A percentile compares a stretch with the other conserved stretches of the same genome.
phyloP scores from a whole-genome alignment of 2,329 filamentous ascomycete genomes.

The Fusarium liriodendri region DNA sequence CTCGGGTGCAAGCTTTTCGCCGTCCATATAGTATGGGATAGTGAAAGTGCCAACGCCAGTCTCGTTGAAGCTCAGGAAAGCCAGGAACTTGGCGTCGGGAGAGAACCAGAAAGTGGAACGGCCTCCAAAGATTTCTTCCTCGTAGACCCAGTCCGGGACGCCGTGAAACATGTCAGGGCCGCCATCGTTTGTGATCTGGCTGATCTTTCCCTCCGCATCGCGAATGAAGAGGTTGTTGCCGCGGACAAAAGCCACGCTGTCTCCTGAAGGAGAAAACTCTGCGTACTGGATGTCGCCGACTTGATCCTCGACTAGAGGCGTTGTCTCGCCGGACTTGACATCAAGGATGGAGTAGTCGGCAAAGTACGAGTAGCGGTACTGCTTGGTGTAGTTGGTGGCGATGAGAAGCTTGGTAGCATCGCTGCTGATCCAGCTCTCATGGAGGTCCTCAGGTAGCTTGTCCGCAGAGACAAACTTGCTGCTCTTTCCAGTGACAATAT shows the following conservation, averaged over 20 bases:
- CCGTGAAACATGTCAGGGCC: conserved; percentile 72
- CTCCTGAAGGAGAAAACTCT: conserved; percentile 66
- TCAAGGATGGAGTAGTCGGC: conserved; percentile 75
- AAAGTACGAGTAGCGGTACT: conserved; percentile 76
- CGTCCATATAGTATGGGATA: conserved; percentile 74
- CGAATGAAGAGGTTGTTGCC: conserved; percentile 72
- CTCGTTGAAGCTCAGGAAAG: conserved; percentile 90
- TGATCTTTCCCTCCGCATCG: conserved; percentile 58
- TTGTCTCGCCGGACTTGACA: conserved; percentile 64
- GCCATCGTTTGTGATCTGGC: conserved; percentile 69
- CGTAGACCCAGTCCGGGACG: conserved; percentile 85
- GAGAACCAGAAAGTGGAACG: conserved; percentile 94
- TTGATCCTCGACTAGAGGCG: conserved; percentile 68
- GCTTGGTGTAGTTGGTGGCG: conserved; percentile 74
- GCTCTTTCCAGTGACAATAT: conserved; percentile 68
- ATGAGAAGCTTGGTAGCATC: conserved; percentile 70
- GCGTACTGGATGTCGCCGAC: conserved; percentile 76
- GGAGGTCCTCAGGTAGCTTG: conserved; percentile 65
- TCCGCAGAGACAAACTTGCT: conserved; percentile 69
- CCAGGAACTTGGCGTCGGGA: conserved; percentile 84
- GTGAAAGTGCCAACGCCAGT: conserved; percentile 75
- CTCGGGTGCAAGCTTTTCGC: conserved; percentile 64
- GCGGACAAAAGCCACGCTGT: conserved; percentile 74
- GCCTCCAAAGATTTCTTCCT: conserved; percentile 70
- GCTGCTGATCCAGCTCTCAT: conserved; percentile 71